A percentile compares a stretch with the other conserved stretches of the same genome.
Evolutionary conservation across 352 stramenopile species (phyloP).

Genomic region (Globisporangium okanoganense): DNA sequence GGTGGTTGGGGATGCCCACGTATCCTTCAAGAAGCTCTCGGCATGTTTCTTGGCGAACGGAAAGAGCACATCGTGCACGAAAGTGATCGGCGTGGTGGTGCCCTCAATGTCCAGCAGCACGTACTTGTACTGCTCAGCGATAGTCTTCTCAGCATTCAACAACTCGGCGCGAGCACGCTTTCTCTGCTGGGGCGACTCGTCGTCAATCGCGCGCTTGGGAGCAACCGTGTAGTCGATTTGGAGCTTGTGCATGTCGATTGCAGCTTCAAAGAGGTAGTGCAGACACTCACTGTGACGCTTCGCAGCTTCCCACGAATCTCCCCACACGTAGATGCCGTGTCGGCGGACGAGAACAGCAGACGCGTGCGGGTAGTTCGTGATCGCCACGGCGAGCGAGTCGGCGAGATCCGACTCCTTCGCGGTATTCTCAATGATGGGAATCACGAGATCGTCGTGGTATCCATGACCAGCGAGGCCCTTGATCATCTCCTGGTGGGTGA

Average conservation of each 20-base stretch:
- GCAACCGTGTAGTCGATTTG: slow-evolving; percentile 68
- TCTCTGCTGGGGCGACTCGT: slow-evolving; percentile 45
- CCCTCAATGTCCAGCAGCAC: slow-evolving; percentile 96
- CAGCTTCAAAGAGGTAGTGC: slow-evolving; percentile 95
- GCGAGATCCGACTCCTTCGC: slow-evolving; percentile 91
- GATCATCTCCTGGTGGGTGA: slow-evolving; percentile 97
- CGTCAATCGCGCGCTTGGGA: slow-evolving; percentile 17
- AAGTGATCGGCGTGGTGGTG: slow-evolving; percentile 94
- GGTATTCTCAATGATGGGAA: slow-evolving; percentile 97
- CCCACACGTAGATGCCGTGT: slow-evolving; percentile 97
- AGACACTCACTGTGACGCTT: slow-evolving; percentile 96
- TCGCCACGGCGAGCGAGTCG: slow-evolving; percentile 81
- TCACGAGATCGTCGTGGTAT: slow-evolving; percentile 90
- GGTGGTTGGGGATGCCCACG: slow-evolving; percentile 50
- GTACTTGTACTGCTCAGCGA: slow-evolving; percentile 86
- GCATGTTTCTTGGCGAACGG: slow-evolving; percentile 80
- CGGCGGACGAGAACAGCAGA: slow-evolving; percentile 93
- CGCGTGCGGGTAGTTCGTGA: slow-evolving; percentile 85
- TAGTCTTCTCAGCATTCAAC: slow-evolving; percentile 14
- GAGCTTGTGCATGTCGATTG: slow-evolving; percentile 88
- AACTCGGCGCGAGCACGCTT: slow-evolving; percentile 34
- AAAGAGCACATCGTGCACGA: slow-evolving; percentile 95
- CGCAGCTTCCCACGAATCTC: slow-evolving; percentile 93
- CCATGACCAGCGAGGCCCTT: slow-evolving; percentile 93
- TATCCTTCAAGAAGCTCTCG: slow-evolving; percentile 49